Percentiles rank a stretch among this genome's conserved stretches.
Conservation (phyloP, 805 yeast genomes). For the Komagataella ulmi region DNA sequence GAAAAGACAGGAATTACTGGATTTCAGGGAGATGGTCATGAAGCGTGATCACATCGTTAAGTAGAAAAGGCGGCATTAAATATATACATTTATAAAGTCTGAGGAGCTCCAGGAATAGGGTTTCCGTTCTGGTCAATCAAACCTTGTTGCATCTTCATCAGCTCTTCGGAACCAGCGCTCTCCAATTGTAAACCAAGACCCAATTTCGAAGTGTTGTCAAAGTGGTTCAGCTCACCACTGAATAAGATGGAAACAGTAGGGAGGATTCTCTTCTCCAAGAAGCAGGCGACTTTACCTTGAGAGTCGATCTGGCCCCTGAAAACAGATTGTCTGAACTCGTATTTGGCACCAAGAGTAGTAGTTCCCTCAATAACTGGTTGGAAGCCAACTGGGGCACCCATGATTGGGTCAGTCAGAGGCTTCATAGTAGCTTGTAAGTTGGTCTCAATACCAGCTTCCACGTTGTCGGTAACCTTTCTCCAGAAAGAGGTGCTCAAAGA, state of each 20-base stretch:
- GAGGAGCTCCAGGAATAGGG: conserved; percentile 50
- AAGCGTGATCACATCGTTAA: not conserved
- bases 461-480: conserved; percentile 85
- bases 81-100: not conserved
- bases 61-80: not conserved
- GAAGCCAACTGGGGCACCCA: conserved; percentile 70
- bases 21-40: conserved; percentile 11
- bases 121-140: conserved; percentile 72
- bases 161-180: conserved; percentile 88
- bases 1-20: conserved; percentile 13
- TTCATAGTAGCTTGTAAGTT: conserved; percentile 63
- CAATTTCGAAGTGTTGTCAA: conserved; percentile 60
- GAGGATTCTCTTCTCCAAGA: conserved; percentile 85
- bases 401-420: conserved; percentile 62
- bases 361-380: conserved; percentile 82
- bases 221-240: conserved; percentile 85
- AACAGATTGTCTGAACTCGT: conserved; percentile 92
- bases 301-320: conserved; percentile 94
- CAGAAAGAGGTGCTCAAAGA: conserved; percentile 81
- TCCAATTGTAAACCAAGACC: conserved; percentile 96
- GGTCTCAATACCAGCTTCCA: conserved; percentile 90
- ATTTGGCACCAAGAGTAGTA: conserved; percentile 92
- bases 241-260: conserved; percentile 85
- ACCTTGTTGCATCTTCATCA: conserved; percentile 85
- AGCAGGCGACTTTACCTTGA: conserved; percentile 78